Evolutionary conservation across 805 yeast genomes (phyloP).

Genomic region (Metschnikowia drakensbergensis): DNA sequence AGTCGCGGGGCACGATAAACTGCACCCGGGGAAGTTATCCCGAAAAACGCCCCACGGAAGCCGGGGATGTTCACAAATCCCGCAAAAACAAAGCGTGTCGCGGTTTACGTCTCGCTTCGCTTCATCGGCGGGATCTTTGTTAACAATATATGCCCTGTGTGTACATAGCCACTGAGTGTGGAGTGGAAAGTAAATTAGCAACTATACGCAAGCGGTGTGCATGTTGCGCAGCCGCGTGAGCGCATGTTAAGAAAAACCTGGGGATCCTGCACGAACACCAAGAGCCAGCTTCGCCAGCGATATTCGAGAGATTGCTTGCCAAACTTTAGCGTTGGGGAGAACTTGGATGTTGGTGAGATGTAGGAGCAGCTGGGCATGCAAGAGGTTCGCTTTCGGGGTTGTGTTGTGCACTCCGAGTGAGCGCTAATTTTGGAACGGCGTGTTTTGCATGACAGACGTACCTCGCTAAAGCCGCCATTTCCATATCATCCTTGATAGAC

Average conservation of each 20-base stretch:
- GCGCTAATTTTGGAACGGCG: background rate
- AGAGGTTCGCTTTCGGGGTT: too few species aligned
- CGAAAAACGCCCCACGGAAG: background rate
- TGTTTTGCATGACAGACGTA: background rate
- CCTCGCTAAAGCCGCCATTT: background rate
- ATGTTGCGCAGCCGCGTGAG: background rate
- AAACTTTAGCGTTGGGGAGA: background rate
- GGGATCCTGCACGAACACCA: background rate
- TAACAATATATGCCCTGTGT: too few species aligned
- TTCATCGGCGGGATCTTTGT: too few species aligned
- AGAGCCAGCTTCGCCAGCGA: background rate
- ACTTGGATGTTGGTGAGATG: background rate
- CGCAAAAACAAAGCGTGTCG: background rate
- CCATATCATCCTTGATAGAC: background rate
- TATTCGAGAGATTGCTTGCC: background rate
- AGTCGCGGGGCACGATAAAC: conserved; percentile 1
- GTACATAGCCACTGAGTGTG: too few species aligned
- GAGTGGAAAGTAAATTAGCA: background rate
- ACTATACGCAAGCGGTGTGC: conserved; percentile 1
- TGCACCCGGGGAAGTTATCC: conserved; percentile 1
- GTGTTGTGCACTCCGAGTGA: background rate
- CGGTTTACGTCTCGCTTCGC: too few species aligned
- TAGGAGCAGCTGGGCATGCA: too few species aligned
- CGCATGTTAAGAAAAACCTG: background rate
- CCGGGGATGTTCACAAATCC: background rate